Evolutionary conservation across 1,139 yeast species (phyloP), one percentile per base, ranked within the genome.

Genomic region (Saccharomycopsis crataegensis): DNA sequence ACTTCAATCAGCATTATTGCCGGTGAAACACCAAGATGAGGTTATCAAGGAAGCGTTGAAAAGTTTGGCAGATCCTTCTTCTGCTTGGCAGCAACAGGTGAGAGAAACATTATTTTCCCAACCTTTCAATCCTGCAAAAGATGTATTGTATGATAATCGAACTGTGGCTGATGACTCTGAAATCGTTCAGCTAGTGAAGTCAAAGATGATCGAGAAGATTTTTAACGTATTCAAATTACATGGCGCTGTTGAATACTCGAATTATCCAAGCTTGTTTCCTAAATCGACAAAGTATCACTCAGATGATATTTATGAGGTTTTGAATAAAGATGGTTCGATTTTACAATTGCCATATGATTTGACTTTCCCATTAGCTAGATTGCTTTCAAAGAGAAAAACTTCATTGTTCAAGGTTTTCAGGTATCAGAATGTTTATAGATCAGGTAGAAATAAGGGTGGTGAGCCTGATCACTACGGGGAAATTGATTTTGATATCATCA

Each of bases 51-150:
- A 90, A 63, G 96, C 96, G 0, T 71, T 94, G 58, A 82, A 83
- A 59, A 86, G 93, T 37, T 70, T 93, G 58, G 86, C 94, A 0
- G 93, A 89, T 64, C 94, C 96, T 0, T 83, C 94, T 0, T 88
- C 96, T 0, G 93, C 96, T 0, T 89, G 96, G 96, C 93, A 91
- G 61, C 88, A 83, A 59, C 96, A 89, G 67, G 96, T 93, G 0
- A 77, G 96, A 63, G 87, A 84, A 57, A 85, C 94, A 0, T 70
- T 93, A 44, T 93, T 93, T 65, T 76, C 85, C 33, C 94, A 88
- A 60, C 90, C 96, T 0, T 83, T 88, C 60, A 83, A 83, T 67
- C 73, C 86, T 57, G 96, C 96, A 0, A 81, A 83, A 60, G 96
- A 88, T 65, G 77, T 88, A 14, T 72, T 91, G 62, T 93, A 85